These are phyloP conservation scores for Amylocystis lapponica DNA, from an alignment of 768 basidiomycete species.

Conservation along the genomic window DNA sequence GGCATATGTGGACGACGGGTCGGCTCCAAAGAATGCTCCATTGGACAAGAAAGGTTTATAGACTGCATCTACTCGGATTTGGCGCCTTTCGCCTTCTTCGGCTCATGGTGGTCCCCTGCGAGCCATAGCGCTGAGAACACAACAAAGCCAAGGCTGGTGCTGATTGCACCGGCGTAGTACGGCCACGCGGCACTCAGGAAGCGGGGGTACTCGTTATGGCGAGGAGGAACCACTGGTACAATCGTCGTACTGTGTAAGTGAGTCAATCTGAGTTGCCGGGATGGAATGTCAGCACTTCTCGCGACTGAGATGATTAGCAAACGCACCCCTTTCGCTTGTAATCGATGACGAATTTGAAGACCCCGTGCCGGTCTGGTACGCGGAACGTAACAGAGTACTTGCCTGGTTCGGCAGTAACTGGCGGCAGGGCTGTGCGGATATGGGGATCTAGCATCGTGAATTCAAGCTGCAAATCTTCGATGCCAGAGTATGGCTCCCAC, in stretches of 20 bases:
- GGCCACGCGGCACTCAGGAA: conserved; percentile 97
- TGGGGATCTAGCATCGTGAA: conserved; percentile 99
- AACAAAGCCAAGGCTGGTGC: conserved; percentile 81
- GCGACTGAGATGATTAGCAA: neutral
- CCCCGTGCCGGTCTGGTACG: conserved; percentile 92
- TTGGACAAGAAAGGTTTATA: too few relatives aligned
- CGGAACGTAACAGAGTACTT: conserved; percentile 81
- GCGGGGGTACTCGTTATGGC: conserved; percentile 93
- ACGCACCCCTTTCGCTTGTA: conserved; percentile 85
- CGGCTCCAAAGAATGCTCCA: too few relatives aligned
- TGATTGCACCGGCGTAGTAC: conserved; percentile 88
- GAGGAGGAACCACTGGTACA: conserved; percentile 85
- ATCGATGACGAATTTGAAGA: conserved; percentile 94
- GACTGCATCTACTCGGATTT: conserved; percentile 24
- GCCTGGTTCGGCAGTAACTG: conserved; percentile 51
- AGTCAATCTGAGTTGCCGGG: conserved; percentile 58
- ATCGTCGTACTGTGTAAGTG: conserved; percentile 67
- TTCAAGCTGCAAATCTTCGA: conserved; percentile 84
- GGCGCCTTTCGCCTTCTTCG: conserved; percentile 38
- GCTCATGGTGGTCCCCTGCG: conserved; percentile 69
- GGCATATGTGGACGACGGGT: too few relatives aligned
- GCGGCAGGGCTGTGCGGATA: conserved; percentile 70
- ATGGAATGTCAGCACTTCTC: neutral
- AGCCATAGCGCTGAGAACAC: conserved; percentile 87
- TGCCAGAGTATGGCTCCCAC: conserved; percentile 70